Percentiles rank a stretch among this genome's conserved stretches.
These are phyloP conservation scores for Metarhizium guizhouense DNA, from an alignment of 2,329 filamentous ascomycete genomes.

Conservation along the genomic window DNA sequence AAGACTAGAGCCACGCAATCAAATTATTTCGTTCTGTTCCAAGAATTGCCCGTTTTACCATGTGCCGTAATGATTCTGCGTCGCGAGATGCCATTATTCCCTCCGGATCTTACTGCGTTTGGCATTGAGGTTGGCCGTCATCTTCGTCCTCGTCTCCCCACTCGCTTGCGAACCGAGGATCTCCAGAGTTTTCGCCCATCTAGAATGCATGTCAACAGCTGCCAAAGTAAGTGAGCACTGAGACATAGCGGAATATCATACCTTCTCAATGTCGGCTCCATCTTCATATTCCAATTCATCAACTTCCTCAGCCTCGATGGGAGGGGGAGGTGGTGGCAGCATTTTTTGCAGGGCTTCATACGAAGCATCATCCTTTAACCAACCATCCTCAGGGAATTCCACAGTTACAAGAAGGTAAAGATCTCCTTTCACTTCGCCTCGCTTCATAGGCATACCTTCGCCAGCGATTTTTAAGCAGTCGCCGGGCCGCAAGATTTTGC, in stretches of 20 bases:
- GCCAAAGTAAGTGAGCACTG: no score
- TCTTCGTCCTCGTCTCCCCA: slow-evolving; percentile 68
- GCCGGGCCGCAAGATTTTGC: slow-evolving; percentile 72
- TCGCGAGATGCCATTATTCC: not conserved
- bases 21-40: not conserved
- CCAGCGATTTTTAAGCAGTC: slow-evolving; percentile 79
- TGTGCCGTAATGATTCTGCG: not conserved
- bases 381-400: slow-evolving; percentile 80
- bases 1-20: not conserved
- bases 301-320: slow-evolving; percentile 62
- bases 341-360: slow-evolving; percentile 65
- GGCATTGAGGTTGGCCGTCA: slow-evolving; percentile 59
- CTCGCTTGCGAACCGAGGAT: slow-evolving; percentile 54
- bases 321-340: slow-evolving; percentile 54
- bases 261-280: slow-evolving; percentile 74
- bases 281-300: slow-evolving; percentile 84
- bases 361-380: slow-evolving; percentile 63
- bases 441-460: slow-evolving; percentile 93
- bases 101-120: slow-evolving; percentile 54
- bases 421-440: slow-evolving; percentile 74
- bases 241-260: slow-evolving; percentile 25
- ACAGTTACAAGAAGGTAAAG: slow-evolving; percentile 81
- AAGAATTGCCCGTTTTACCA: no score
- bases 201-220: slow-evolving; percentile 23
- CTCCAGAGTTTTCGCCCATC: slow-evolving; percentile 65